Conservation (phyloP, 768 basidiomycete species). For the Cystofilobasidium capitatum region DNA sequence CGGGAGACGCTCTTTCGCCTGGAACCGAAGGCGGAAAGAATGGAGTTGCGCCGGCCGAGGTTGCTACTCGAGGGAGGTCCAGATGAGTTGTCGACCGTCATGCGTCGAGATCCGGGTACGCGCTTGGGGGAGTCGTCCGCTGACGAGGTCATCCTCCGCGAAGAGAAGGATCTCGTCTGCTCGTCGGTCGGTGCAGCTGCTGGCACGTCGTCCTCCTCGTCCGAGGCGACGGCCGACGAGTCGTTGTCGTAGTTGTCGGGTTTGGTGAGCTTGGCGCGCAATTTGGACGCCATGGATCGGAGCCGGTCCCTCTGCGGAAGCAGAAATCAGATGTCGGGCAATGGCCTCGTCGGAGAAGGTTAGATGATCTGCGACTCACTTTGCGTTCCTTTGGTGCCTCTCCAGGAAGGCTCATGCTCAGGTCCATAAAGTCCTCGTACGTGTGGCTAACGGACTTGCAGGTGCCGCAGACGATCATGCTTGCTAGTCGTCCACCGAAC, state of each 20-base stretch:
- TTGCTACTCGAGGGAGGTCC: background rate
- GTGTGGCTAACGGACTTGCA: constrained; percentile 82
- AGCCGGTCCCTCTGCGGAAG: constrained; percentile 57
- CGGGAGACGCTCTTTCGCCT: constrained; percentile 21
- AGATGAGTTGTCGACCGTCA: constrained; percentile 3
- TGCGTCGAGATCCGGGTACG: constrained; percentile 11
- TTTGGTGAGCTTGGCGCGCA: constrained; percentile 15
- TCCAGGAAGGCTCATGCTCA: constrained; percentile 70
- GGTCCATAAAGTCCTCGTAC: constrained; percentile 88
- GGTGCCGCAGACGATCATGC: constrained; percentile 83
- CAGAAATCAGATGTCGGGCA: too few species aligned
- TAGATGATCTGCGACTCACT: constrained; percentile 29
- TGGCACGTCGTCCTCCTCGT: constrained; percentile 21
- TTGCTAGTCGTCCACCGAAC: constrained; percentile 79
- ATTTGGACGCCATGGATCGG: constrained; percentile 55
- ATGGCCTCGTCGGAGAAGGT: too few species aligned
- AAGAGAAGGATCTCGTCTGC: background rate
- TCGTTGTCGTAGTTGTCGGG: constrained; percentile 21
- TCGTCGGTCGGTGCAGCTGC: background rate
- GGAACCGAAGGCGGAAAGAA: constrained; percentile 9
- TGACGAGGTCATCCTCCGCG: constrained; percentile 12
- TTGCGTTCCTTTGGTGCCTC: constrained; percentile 61
- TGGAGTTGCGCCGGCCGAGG: constrained; percentile 19
- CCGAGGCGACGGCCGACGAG: constrained; percentile 18
- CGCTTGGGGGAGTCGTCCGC: constrained; percentile 8